These are phyloP conservation scores for Rosa persica DNA, from an alignment of 306 rosid genomes.

Conservation along the genomic window DNA sequence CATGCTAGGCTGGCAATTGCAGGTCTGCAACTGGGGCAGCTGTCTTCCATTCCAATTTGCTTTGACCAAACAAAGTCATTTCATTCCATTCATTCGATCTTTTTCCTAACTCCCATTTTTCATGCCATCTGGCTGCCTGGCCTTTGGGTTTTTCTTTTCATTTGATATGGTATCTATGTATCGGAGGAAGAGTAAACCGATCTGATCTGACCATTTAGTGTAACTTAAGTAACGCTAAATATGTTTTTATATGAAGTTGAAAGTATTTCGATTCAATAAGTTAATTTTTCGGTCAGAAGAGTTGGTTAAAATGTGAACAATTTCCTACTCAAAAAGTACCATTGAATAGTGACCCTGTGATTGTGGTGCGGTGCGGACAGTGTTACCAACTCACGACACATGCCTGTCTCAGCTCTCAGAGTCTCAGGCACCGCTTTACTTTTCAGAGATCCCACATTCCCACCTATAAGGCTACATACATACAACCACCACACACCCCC, in stretches of 20 bases:
- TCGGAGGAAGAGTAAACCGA: too few relatives aligned
- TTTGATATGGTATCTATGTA: too few relatives aligned
- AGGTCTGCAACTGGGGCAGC: constrained; percentile 29
- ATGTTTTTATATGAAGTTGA: too few relatives aligned
- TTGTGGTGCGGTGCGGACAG: not conserved
- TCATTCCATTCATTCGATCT: not conserved
- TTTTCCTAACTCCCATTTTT: not conserved
- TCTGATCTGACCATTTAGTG: too few relatives aligned
- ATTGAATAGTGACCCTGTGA: too few relatives aligned
- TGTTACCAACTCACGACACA: not conserved
- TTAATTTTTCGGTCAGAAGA: too few relatives aligned
- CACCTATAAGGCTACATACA: not conserved
- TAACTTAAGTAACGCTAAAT: too few relatives aligned
- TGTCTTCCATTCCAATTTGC: constrained; percentile 48
- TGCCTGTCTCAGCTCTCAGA: not conserved
- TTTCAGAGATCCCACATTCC: not conserved
- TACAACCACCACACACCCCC: not conserved
- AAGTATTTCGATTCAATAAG: too few relatives aligned
- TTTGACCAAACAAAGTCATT: constrained; percentile 27
- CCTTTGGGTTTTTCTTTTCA: not conserved
- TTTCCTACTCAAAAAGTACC: too few relatives aligned
- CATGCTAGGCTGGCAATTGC: constrained; percentile 3
- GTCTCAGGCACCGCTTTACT: not conserved
- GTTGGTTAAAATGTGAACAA: too few relatives aligned
- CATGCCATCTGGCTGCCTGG: not conserved